Evolutionary conservation across 352 stramenopile species (phyloP).

Genomic region (Phytophthora vignae): DNA sequence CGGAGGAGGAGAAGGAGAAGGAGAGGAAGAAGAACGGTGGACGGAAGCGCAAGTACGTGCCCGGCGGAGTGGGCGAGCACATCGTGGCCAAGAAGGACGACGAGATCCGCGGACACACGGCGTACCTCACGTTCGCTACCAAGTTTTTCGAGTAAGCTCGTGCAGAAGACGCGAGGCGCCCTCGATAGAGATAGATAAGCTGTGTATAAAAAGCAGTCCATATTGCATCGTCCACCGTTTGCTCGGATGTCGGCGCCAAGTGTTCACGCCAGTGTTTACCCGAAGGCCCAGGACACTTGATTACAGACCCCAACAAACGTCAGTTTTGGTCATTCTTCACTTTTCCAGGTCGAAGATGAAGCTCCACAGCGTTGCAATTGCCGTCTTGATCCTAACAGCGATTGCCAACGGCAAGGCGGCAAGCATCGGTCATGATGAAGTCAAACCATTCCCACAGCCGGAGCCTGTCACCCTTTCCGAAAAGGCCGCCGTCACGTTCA

Average conservation of each 20-base stretch:
- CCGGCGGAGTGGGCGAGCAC: conserved; percentile 60
- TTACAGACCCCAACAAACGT: no score
- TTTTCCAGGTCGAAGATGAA: no score
- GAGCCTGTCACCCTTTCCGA: background rate
- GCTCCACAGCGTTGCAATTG: no score
- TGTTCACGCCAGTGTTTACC: no score
- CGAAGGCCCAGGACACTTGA: no score
- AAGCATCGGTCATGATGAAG: background rate
- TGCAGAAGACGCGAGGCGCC: conserved; percentile 1
- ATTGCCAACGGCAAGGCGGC: no score
- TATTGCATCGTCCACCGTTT: conserved; percentile 12
- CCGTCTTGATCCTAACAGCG: no score
- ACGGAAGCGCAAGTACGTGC: conserved; percentile 66
- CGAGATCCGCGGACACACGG: conserved; percentile 88
- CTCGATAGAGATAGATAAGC: conserved; percentile 40
- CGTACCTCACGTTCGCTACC: conserved; percentile 87
- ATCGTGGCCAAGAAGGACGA: conserved; percentile 87
- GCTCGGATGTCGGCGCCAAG: background rate
- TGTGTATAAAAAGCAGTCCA: conserved; percentile 33
- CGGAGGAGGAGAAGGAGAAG: conserved; percentile 35
- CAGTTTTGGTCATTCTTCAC: background rate
- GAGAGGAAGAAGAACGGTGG: conserved; percentile 40
- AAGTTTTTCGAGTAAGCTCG: conserved; percentile 74
- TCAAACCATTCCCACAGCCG: background rate
- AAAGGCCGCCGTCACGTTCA: background rate